Base-by-base conservation (phyloP, 2,329 filamentous ascomycete species). In the Sordariomycetes sp. region DNA sequence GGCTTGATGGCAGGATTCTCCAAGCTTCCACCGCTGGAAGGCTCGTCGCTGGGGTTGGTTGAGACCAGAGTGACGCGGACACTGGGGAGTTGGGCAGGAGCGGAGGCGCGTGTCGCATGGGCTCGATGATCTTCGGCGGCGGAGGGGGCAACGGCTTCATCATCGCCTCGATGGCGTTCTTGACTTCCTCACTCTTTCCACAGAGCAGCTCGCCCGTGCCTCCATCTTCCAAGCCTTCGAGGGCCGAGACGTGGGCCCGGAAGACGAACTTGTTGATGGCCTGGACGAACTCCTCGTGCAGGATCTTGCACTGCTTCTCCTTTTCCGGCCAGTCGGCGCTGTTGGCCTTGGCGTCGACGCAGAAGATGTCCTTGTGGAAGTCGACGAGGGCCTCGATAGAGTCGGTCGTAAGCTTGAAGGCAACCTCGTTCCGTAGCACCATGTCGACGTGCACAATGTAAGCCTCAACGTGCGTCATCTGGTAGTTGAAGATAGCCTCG, bases 371-470 rank as follows among this genome's bases (percentile, higher is more conserved):
- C 79, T 94, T 92, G 82, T 99, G 94, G 73, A 96, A 96, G 71
- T 96, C 90, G 71, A 96, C 87, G 63, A 99, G 83, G 57, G 89
- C 77, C 68, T 96, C 91, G 75, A 99, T 99, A 61, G 92, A 91
- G 71, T 97, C 94, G 60, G 87, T 83, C 25, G 92, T 97, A 68
- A 99, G 82, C 82, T 99, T 99, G 82, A 92, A 97, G 65, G 92
- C 94, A 68, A 99, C 91, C 77, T 97, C 94, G 71, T 96, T 94
- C 74, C 92, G 88, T 67, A 95, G 85, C 60, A 99, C 93, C 91
- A 97, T 96, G 77, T 99, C 94, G 73, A 99, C 91, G 73, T 97
- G 93, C 61, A 99, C 94, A 66, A 97, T 93, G 72, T 99, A 99
- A 57, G 94, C 94, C 76, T 97, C 92, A 66, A 97, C 78, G 71